Conservation (phyloP, 768 basidiomycete genomes). For the Paxillus ammoniavirescens region DNA sequence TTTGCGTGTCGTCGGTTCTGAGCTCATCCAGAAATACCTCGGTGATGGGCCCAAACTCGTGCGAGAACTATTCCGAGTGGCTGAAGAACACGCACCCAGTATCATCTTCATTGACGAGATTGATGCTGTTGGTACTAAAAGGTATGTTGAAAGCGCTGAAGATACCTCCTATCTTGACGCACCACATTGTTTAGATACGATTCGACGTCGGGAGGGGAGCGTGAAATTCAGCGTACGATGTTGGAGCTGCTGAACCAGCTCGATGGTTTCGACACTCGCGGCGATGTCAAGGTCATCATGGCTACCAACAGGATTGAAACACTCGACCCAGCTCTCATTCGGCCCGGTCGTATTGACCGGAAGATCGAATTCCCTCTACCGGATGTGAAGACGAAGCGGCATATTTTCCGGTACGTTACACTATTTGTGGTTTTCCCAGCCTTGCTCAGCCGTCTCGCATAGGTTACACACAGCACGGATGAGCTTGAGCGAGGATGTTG, state of each 20-base stretch:
- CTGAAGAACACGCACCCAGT: constrained; percentile 96
- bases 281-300: constrained; percentile 99
- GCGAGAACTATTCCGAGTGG: constrained; percentile 93
- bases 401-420: constrained; percentile 81
- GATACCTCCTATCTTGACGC: constrained; percentile 4
- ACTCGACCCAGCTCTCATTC: constrained; percentile 95
- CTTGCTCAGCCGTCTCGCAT: constrained; percentile 7
- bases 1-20: constrained; percentile 94
- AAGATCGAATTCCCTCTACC: constrained; percentile 99
- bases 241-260: constrained; percentile 97
- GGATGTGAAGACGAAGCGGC: constrained; percentile 97
- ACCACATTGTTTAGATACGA: constrained; percentile 66
- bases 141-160: constrained; percentile 46
- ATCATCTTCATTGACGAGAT: constrained; percentile 99
- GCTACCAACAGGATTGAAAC: constrained; percentile 98
- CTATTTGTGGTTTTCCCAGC: neutral
- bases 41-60: constrained; percentile 99
- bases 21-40: constrained; percentile 98
- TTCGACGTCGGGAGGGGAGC: constrained; percentile 97
- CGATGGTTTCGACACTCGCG: constrained; percentile 98
- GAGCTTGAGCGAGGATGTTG: constrained; percentile 85
- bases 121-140: constrained; percentile 97
- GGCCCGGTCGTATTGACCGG: constrained; percentile 96
- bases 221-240: constrained; percentile 99
- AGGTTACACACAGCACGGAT: constrained; percentile 94